Percentiles rank a stretch among this genome's conserved stretches.
Conservation (phyloP, 345 rosid genomes). For the Mallotus nudiflorus region DNA sequence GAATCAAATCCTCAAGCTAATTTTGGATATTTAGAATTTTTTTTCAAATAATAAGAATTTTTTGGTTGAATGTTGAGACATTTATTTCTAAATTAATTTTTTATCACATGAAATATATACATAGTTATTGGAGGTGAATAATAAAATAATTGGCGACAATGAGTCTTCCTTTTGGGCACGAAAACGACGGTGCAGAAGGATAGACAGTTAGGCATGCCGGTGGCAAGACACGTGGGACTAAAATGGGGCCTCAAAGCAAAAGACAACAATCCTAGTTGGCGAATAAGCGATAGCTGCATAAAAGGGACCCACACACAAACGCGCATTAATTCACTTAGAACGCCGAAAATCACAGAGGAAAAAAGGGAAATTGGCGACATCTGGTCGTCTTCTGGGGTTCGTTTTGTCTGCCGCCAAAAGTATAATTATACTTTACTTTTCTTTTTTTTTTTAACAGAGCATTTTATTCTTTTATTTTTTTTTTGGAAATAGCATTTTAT, state of each 20-base stretch:
- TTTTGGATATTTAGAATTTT: too few relatives aligned
- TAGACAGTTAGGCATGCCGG: neutral
- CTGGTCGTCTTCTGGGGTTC: neutral
- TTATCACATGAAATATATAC: too few relatives aligned
- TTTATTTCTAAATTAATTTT: too few relatives aligned
- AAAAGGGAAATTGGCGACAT: constrained; percentile 4
- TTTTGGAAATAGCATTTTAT: too few relatives aligned
- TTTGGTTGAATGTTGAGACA: too few relatives aligned
- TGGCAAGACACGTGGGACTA: constrained; percentile 5
- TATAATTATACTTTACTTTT: neutral
- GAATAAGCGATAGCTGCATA: neutral
- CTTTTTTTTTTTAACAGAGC: neutral
- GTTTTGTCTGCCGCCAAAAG: constrained; percentile 16
- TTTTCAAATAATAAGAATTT: too few relatives aligned
- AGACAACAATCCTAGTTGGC: constrained; percentile 17
- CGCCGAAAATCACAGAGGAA: neutral
- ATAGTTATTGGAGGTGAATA: too few relatives aligned
- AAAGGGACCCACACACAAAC: neutral
- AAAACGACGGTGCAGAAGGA: neutral
- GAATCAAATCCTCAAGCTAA: too few relatives aligned
- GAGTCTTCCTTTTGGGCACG: neutral
- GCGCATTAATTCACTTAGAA: neutral
- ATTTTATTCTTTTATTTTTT: neutral
- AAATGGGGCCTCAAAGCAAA: neutral
- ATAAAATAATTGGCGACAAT: too few relatives aligned